These are phyloP conservation scores for Phlegmacium glaucopus DNA, from an alignment of 768 basidiomycete species.

Conservation along the genomic window DNA sequence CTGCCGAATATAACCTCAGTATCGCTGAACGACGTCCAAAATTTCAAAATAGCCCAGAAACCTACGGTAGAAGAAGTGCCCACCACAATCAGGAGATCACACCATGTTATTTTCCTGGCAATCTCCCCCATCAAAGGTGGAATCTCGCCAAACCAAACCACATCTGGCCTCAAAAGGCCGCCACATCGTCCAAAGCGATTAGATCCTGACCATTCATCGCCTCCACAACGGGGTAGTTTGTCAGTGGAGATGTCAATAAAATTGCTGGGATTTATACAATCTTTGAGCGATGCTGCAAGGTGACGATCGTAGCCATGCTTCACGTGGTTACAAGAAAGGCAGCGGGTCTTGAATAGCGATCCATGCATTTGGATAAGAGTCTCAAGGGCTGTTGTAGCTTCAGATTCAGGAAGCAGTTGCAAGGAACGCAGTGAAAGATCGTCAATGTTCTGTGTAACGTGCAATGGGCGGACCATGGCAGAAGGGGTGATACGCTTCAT, in stretches of 20 bases:
- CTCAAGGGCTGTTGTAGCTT: conserved; percentile 7
- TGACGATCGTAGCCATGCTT: conserved; percentile 7
- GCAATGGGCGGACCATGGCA: conserved; percentile 24
- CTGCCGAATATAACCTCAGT: conserved; percentile 11
- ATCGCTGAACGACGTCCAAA: not conserved
- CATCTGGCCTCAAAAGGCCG: conserved; percentile 35
- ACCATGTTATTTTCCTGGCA: conserved; percentile 24
- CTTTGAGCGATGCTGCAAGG: not conserved
- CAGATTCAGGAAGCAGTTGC: conserved; percentile 13
- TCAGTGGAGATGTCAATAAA: conserved; percentile 20
- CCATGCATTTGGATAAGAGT: conserved; percentile 49
- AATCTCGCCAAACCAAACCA: conserved; percentile 45
- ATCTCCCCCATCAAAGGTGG: conserved; percentile 33
- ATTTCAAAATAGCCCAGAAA: not conserved
- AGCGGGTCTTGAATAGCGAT: conserved; percentile 38
- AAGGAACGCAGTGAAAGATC: conserved; percentile 34
- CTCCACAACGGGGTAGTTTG: conserved; percentile 27
- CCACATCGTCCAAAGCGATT: conserved; percentile 31
- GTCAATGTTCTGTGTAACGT: conserved; percentile 49
- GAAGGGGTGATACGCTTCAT: conserved; percentile 28
- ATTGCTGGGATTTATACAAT: not conserved
- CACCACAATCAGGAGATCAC: conserved; percentile 38
- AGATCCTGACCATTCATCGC: conserved; percentile 19
- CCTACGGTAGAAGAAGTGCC: conserved; percentile 42
- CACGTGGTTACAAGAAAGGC: conserved; percentile 29